phyloP scores from a whole-genome alignment of 768 basidiomycete species.

The Lactarius vividus region DNA sequence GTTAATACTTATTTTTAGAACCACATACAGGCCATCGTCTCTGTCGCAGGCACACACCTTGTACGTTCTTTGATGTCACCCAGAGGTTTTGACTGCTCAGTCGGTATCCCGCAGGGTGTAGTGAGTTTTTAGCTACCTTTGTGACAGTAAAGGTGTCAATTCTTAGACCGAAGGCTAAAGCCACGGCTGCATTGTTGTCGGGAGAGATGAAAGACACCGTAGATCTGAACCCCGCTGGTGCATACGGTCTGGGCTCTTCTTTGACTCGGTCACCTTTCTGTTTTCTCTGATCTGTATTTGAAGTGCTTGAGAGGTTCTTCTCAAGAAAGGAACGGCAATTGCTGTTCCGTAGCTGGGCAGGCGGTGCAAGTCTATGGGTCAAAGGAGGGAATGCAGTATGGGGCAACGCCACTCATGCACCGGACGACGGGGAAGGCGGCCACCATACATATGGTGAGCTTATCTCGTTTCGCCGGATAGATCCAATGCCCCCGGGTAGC shows the following conservation, averaged over 20 bases:
- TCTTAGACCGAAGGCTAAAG: conserved; percentile 64
- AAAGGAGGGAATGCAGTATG: conserved; percentile 87
- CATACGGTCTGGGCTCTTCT: conserved; percentile 51
- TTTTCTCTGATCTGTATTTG: background rate
- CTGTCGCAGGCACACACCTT: conserved; percentile 84
- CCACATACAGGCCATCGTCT: conserved; percentile 81
- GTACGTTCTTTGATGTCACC: conserved; percentile 41
- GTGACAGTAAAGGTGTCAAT: background rate
- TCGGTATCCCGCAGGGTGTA: conserved; percentile 52
- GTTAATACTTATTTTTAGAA: conserved; percentile 42
- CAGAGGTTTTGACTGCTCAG: background rate
- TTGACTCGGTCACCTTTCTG: background rate
- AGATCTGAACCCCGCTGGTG: conserved; percentile 76
- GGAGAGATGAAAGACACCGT: conserved; percentile 97
- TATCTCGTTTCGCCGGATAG: conserved; percentile 65
- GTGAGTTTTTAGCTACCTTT: conserved; percentile 41
- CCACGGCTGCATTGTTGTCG: conserved; percentile 91
- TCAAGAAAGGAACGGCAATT: conserved; percentile 84
- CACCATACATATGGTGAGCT: conserved; percentile 75
- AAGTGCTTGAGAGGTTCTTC: conserved; percentile 86
- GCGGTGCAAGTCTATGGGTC: conserved; percentile 91
- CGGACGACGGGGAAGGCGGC: conserved; percentile 63
- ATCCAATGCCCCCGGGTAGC: conserved; percentile 15
- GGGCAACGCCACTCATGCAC: conserved; percentile 73
- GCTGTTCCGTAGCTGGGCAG: conserved; percentile 93